A percentile compares a stretch with the other conserved stretches of the same genome.
These are phyloP conservation scores for Coemansia asiatica DNA, from an alignment of 192 early-diverging fungal species.

Conservation along the genomic window DNA sequence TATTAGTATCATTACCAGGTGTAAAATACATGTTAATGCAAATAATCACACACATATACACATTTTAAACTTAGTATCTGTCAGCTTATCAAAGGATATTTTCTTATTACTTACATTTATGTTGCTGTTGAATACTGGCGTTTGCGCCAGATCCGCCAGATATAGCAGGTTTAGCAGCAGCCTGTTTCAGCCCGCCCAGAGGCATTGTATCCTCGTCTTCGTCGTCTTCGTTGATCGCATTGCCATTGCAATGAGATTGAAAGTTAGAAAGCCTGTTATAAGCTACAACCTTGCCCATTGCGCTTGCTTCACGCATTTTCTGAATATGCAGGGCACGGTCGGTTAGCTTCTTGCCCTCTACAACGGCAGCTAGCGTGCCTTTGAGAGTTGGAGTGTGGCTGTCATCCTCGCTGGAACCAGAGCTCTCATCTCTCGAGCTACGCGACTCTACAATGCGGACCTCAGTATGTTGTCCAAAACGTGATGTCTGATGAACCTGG, in stretches of 20 bases:
- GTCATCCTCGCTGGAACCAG: conserved; percentile 38
- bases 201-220: conserved; percentile 37
- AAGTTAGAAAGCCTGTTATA: conserved; percentile 5
- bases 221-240: conserved; percentile 14
- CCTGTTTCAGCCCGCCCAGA: conserved; percentile 33
- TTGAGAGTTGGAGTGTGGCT: conserved; percentile 22
- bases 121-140: no score
- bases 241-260: neutral
- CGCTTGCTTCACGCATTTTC: conserved; percentile 45
- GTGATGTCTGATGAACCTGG: neutral
- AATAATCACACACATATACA: no score
- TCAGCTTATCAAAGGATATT: no score
- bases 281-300: conserved; percentile 26
- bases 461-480: neutral
- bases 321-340: conserved; percentile 48
- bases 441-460: conserved; percentile 5
- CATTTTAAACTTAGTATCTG: no score
- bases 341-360: conserved; percentile 11
- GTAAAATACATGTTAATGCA: no score
- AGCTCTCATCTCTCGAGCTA: conserved; percentile 31
- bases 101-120: no score
- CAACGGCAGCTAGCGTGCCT: conserved; percentile 22
- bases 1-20: no score
- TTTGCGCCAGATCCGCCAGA: no score
- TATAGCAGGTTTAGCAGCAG: no score